Percentiles rank a stretch among this genome's conserved stretches.
phyloP scores from a whole-genome alignment of 2,329 filamentous ascomycete genomes.

The Fusarium nodosum region DNA sequence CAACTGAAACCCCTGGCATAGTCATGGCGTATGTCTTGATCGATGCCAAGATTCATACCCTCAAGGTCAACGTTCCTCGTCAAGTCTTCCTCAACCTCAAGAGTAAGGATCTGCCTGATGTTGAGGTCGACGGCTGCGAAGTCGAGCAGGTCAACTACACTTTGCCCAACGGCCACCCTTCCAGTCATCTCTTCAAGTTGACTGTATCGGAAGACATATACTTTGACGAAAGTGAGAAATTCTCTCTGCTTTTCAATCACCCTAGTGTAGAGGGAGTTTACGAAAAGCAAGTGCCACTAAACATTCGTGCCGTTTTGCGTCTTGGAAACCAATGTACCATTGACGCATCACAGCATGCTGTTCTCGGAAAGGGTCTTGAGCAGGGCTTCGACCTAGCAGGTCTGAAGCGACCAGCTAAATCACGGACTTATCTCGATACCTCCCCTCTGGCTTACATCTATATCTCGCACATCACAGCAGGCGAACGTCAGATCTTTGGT shows the following conservation, averaged over 20 bases:
- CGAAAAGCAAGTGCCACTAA: constrained; percentile 90
- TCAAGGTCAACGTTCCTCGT: constrained; percentile 90
- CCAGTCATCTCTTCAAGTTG: constrained; percentile 93
- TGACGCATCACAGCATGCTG: constrained; percentile 89
- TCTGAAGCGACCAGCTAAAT: constrained; percentile 76
- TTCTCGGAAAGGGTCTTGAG: constrained; percentile 91
- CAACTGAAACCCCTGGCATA: constrained; percentile 86
- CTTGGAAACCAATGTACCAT: constrained; percentile 94
- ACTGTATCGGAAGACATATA: constrained; percentile 91
- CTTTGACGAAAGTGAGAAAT: constrained; percentile 84
- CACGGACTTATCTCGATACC: constrained; percentile 78
- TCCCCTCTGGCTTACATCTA: constrained; percentile 87
- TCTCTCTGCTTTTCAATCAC: constrained; percentile 87
- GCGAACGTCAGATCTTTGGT: constrained; percentile 93
- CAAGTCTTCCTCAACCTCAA: constrained; percentile 94
- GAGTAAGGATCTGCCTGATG: constrained; percentile 85
- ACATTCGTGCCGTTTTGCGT: constrained; percentile 87
- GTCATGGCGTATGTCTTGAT: constrained; percentile 93
- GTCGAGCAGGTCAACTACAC: constrained; percentile 96
- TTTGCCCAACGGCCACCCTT: constrained; percentile 93
- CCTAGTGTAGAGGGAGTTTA: constrained; percentile 97
- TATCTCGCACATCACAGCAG: constrained; percentile 90
- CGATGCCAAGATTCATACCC: constrained; percentile 87
- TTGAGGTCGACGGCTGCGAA: constrained; percentile 85
- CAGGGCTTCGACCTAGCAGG: constrained; percentile 90